These are phyloP conservation scores for Pterocarpus macrocarpus DNA, from an alignment of 306 rosid genomes.

Conservation along the genomic window DNA sequence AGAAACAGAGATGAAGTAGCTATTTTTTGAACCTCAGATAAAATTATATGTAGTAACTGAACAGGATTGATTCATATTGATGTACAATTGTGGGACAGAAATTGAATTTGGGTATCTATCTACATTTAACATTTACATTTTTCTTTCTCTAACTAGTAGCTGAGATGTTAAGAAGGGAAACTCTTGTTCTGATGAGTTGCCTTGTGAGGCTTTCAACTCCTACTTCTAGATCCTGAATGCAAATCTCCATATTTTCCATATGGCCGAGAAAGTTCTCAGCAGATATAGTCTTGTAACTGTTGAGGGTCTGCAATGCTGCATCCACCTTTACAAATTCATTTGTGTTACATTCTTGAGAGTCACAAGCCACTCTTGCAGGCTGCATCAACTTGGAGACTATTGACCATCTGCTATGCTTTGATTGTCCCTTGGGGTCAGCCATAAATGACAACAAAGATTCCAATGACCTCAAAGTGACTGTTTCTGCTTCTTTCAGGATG, in stretches of 20 bases:
- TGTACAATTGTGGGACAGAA: constrained; percentile 41
- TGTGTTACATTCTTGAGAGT: constrained; percentile 38
- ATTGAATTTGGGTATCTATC: constrained; percentile 18
- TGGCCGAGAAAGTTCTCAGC: constrained; percentile 32
- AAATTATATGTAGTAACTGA: constrained; percentile 1
- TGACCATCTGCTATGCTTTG: constrained; percentile 49
- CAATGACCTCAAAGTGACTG: constrained; percentile 42
- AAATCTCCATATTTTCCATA: constrained; percentile 43
- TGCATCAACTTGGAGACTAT: constrained; percentile 48
- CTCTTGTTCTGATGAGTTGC: constrained; percentile 51
- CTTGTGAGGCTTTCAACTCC: constrained; percentile 41
- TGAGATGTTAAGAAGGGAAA: constrained; percentile 54
- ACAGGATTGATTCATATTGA: constrained; percentile 28
- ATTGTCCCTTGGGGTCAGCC: constrained; percentile 45
- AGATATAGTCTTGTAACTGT: constrained; percentile 37
- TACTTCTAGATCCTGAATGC: constrained; percentile 49
- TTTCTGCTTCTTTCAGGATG: constrained; percentile 53
- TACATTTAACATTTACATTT: constrained; percentile 13
- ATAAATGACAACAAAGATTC: constrained; percentile 52
- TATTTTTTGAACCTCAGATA: constrained; percentile 7
- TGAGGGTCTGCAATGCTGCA: constrained; percentile 42
- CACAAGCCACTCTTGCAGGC: constrained; percentile 46
- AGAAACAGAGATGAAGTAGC: constrained; percentile 27
- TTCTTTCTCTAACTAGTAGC: constrained; percentile 14
- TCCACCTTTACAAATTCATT: constrained; percentile 52